Base-by-base conservation (phyloP, 2,329 filamentous ascomycete genomes). In the Rhynchosporium agropyri region DNA sequence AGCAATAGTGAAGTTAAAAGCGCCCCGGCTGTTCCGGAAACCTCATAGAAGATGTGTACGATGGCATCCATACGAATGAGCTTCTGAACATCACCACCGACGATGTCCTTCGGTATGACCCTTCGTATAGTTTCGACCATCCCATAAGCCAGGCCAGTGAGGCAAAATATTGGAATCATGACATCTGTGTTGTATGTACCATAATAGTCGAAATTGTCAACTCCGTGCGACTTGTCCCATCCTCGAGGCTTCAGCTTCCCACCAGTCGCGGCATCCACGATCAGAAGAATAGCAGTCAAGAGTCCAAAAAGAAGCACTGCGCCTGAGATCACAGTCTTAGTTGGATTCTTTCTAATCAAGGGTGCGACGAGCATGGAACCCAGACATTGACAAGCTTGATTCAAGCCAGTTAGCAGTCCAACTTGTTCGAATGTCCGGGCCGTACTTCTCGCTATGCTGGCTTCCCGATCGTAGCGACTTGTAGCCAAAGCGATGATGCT, bases 61-160 rank as follows among this genome's bases (percentile, higher is more conserved):
- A 48, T 45, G 3, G 55, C 48, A 12, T 58, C 55, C 55, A 58
- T 58, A 26, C 55, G 55, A 33, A 58, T 42, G 7, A 58, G 55
- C n/a, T 58, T 58, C 42, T 46, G 42, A 10, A 58, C 28, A 49
- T 49, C 28, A 20, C 42, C 42, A 26, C 55, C 55, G 20, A 58
- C 55, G 26, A 58, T 36, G 36, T 58, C 55, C 13, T 58, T 58
- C 4, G 55, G 43, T 48, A 58, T 58, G 20, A 58, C 42, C 26
- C 55, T 28, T 13, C 55, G 55, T 28, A 58, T 58, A n/a, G 55
- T 58, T n/a, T 58, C 55, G 7, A 58, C 55, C 55, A 48, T 48
- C 3, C 55, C 55, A 33, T 58, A 58, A 4, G 43, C 55, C 15
- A 58, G 6, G n/a, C 55, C 55, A 13, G 43, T 48, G 42, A 58